These are phyloP conservation scores for Sporothrix euskadiensis DNA, from an alignment of 2,329 filamentous ascomycete species.

Conservation along the genomic window DNA sequence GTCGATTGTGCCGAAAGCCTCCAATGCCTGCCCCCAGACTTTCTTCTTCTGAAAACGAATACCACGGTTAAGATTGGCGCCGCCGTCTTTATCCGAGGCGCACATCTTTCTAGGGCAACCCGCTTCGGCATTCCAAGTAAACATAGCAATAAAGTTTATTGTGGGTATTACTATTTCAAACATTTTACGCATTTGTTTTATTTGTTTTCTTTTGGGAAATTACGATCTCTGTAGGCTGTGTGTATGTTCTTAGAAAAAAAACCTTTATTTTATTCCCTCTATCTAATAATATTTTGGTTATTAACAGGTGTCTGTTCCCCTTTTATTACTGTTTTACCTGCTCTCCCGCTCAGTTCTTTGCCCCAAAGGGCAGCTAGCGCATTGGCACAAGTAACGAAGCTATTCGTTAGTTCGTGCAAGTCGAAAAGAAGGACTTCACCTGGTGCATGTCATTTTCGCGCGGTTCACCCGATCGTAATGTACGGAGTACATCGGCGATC, in stretches of 20 bases:
- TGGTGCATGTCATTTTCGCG: constrained; percentile 6
- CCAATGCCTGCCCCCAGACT: not conserved
- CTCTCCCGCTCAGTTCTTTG: not conserved
- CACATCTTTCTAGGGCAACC: constrained; percentile 7
- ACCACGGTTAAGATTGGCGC: constrained; percentile 2
- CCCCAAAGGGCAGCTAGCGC: constrained; percentile 9
- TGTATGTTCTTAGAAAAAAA: not conserved
- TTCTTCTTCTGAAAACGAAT: not conserved
- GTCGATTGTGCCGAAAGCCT: not conserved
- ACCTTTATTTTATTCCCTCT: not conserved
- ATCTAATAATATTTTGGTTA: not conserved
- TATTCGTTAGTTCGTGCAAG: not conserved
- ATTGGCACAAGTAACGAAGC: not conserved
- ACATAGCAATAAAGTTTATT: not conserved
- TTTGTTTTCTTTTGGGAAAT: not conserved
- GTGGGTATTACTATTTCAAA: not conserved
- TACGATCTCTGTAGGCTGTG: not conserved
- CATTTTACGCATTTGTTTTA: not conserved
- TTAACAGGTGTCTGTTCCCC: not conserved
- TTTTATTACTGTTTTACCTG: not conserved
- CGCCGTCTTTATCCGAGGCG: constrained; percentile 7
- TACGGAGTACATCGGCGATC: not conserved
- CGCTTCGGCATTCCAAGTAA: not conserved
- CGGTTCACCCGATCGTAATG: constrained; percentile 5
- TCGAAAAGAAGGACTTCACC: constrained; percentile 2